Conservation (phyloP, 2,329 filamentous ascomycete species). For the Acrocalymma vagum region DNA sequence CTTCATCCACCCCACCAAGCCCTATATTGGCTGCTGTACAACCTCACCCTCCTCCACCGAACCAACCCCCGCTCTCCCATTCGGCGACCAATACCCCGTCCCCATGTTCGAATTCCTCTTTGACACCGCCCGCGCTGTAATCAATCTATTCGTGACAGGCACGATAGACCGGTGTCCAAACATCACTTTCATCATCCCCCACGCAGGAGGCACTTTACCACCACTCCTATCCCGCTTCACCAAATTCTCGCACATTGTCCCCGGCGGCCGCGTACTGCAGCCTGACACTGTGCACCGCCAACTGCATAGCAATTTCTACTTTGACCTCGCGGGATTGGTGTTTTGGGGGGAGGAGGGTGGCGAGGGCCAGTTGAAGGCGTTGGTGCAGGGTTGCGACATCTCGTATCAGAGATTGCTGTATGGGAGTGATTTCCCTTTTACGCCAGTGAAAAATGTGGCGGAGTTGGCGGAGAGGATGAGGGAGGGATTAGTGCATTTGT, state of each 20-base stretch:
- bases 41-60: constrained; percentile 6
- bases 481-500: constrained; percentile 49
- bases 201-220: constrained; percentile 57
- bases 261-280: constrained; percentile 37
- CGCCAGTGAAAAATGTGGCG: constrained; percentile 48
- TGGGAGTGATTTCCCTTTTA: constrained; percentile 64
- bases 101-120: constrained; percentile 63
- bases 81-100: constrained; percentile 49
- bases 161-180: constrained; percentile 57
- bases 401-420: constrained; percentile 55
- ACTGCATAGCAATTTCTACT: constrained; percentile 56
- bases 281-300: constrained; percentile 39
- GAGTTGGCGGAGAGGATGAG: constrained; percentile 52
- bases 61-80: constrained; percentile 44
- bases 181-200: constrained; percentile 59
- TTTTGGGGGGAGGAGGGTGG: constrained; percentile 50
- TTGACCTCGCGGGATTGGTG: constrained; percentile 62
- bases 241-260: constrained; percentile 48
- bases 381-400: constrained; percentile 54
- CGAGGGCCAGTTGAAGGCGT: constrained; percentile 56
- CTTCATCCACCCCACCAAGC: constrained; percentile 66
- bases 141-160: constrained; percentile 59
- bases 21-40: constrained; percentile 44
- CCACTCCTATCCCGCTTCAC: constrained; percentile 56
- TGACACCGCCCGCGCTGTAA: constrained; percentile 59